Evolutionary conservation across 192 early-diverging fungal genomes (phyloP).

Genomic region (Paraglomus brasilianum): DNA sequence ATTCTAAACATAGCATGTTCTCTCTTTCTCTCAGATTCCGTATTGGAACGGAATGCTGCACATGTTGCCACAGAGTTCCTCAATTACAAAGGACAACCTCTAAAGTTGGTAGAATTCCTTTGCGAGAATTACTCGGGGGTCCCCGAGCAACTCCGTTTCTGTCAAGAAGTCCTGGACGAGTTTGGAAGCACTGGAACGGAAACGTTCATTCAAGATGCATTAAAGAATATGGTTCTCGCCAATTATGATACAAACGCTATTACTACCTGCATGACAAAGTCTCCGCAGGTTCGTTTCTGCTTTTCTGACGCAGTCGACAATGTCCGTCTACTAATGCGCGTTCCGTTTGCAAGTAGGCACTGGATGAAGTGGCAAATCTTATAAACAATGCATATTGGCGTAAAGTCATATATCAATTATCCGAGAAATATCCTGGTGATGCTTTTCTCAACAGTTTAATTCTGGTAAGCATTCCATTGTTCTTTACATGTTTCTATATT

Average conservation of each 20-base stretch:
- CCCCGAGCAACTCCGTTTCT: no score
- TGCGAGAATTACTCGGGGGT: no score
- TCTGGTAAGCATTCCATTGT: slow-evolving; percentile 40
- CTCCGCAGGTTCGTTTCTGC: neutral
- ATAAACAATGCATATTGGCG: slow-evolving; percentile 64
- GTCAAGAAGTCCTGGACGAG: neutral
- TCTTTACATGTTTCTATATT: neutral
- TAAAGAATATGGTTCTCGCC: slow-evolving; percentile 3
- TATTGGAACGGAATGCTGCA: no score
- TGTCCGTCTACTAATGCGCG: neutral
- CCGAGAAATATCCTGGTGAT: slow-evolving; percentile 61
- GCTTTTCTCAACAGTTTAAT: slow-evolving; percentile 62
- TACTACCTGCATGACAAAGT: neutral
- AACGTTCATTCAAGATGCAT: neutral
- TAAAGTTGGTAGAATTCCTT: no score
- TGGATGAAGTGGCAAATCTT: slow-evolving; percentile 33
- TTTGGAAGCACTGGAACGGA: neutral
- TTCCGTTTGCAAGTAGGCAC: neutral
- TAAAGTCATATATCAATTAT: slow-evolving; percentile 63
- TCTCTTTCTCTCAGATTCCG: no score
- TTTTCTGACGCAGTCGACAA: neutral
- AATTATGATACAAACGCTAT: slow-evolving; percentile 16
- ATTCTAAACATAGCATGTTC: neutral
- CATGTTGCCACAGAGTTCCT: no score
- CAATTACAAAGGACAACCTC: no score